Base-by-base conservation (phyloP, 2,329 filamentous ascomycete genomes). In the Fusarium mexicanum region DNA sequence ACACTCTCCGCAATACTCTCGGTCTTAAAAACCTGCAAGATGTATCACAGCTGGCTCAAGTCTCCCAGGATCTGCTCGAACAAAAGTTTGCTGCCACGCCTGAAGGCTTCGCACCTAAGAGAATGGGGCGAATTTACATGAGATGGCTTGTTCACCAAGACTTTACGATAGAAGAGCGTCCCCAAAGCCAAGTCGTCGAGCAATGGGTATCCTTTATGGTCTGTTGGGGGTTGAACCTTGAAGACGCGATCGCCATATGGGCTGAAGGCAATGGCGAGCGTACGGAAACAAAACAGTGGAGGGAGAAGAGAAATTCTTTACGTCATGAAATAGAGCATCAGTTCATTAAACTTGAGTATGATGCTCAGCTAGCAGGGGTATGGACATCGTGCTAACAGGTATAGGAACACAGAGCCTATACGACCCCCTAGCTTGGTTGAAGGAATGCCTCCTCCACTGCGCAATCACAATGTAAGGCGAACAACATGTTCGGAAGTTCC, bases 101-200 rank as follows among this genome's bases (percentile, higher is more conserved):
- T 12, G n/a, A 43, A 7, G 51, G 44, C 6, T 73, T 80, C 18
- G 40, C 67, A 3, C 5, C 41, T 11, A n/a, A 26, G 14, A 75
- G 60, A 48, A 71, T 76, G n/a, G 73, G 71, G 3, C 76, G 74
- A 11, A 74, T 81, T 37, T 80, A 77, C 44, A 67, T 72, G 14
- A 59, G 67, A 7, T 82, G 81, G 81, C 71, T 82, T 13, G 61
- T 72, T n/a, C 71, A 76, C n/a, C 73, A 74, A 29, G 57, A 54
- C 8, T 35, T 38, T 24, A 20, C 20, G 18, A 29, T 18, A 31
- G 22, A 14, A 38, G 24, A 9, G 14, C 4, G 14, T 18, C 8
- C 5, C 11, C 38, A 37, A 44, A 38, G 44, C 11, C 24, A 40
- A 44, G 46, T 61, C 18, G 38, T 61, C 3, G 6, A 51, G 38